A percentile compares a stretch with the other conserved stretches of the same genome.
Evolutionary conservation across 805 yeast genomes (phyloP).

Genomic region (Zygosaccharomyces siamensis): DNA sequence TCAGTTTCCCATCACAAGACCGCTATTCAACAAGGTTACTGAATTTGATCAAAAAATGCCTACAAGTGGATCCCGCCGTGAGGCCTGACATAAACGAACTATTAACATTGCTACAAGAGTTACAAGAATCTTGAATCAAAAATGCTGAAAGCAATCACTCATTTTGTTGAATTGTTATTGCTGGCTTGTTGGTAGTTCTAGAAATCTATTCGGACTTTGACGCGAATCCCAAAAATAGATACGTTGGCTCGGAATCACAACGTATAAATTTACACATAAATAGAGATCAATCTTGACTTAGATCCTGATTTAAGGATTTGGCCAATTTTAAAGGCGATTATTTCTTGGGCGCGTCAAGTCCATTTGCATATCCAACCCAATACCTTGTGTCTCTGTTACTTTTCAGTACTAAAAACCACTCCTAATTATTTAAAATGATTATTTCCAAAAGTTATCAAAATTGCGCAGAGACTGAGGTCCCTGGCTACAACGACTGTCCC

Average conservation of each 20-base stretch:
- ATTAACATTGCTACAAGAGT: conserved; percentile 44
- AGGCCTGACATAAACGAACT: conserved; percentile 65
- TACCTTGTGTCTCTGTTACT: too few relatives aligned
- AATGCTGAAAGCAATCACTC: neutral
- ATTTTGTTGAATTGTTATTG: neutral
- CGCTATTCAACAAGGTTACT: conserved; percentile 52
- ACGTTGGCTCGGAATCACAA: neutral
- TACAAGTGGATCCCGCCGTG: conserved; percentile 52
- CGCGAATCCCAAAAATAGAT: neutral
- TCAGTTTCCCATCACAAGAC: conserved; percentile 34
- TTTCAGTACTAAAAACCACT: too few relatives aligned
- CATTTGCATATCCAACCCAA: too few relatives aligned
- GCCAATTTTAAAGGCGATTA: too few relatives aligned
- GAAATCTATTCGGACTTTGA: neutral
- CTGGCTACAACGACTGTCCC: conserved; percentile 44
- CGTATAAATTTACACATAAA: neutral
- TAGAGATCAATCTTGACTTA: neutral
- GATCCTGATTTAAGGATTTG: neutral
- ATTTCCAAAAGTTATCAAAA: conserved; percentile 36
- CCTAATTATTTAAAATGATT: neutral
- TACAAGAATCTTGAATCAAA: conserved; percentile 26
- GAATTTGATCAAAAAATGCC: conserved; percentile 53
- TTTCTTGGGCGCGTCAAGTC: too few relatives aligned
- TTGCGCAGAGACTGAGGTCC: conserved; percentile 39
- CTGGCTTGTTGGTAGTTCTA: neutral